Conservation (phyloP, 108 stramenopile genomes). For the Cyclostephanos tholiformis region DNA sequence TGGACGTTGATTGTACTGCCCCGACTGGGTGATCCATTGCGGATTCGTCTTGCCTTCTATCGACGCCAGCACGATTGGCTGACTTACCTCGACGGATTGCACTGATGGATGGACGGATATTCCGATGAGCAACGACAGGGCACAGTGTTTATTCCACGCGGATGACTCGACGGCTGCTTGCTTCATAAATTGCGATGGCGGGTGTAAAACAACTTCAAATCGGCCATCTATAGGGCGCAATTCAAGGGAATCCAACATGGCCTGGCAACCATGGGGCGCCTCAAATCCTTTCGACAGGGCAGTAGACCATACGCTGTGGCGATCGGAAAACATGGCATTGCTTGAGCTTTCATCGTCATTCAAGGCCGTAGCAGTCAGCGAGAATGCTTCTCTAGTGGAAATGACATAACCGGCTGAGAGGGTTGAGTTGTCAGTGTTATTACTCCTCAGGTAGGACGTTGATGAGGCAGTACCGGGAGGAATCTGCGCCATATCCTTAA, state of each 20-base stretch:
- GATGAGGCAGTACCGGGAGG: constrained; percentile 1
- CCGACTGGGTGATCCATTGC: constrained; percentile 51
- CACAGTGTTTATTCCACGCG: constrained; percentile 43
- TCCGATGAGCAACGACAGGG: constrained; percentile 39
- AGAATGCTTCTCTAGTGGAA: constrained; percentile 37
- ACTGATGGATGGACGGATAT: constrained; percentile 37
- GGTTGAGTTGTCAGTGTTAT: neutral
- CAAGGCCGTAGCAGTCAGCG: constrained; percentile 23
- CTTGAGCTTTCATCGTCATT: neutral
- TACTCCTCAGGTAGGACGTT: neutral
- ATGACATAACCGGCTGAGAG: neutral
- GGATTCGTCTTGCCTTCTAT: constrained; percentile 35
- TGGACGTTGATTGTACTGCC: constrained; percentile 25
- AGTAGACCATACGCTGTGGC: constrained; percentile 28
- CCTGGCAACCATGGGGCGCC: constrained; percentile 25
- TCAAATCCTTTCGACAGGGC: constrained; percentile 39
- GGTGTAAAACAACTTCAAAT: constrained; percentile 37
- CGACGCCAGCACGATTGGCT: constrained; percentile 23
- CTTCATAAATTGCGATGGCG: constrained; percentile 17
- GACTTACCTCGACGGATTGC: constrained; percentile 33
- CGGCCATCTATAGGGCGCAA: constrained; percentile 6
- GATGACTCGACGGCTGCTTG: constrained; percentile 17
- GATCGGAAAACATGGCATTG: constrained; percentile 2
- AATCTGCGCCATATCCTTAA: constrained; percentile 31
- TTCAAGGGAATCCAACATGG: constrained; percentile 37